phyloP scores from a whole-genome alignment of 2,329 filamentous ascomycete species.

The Nemania diffusa region DNA sequence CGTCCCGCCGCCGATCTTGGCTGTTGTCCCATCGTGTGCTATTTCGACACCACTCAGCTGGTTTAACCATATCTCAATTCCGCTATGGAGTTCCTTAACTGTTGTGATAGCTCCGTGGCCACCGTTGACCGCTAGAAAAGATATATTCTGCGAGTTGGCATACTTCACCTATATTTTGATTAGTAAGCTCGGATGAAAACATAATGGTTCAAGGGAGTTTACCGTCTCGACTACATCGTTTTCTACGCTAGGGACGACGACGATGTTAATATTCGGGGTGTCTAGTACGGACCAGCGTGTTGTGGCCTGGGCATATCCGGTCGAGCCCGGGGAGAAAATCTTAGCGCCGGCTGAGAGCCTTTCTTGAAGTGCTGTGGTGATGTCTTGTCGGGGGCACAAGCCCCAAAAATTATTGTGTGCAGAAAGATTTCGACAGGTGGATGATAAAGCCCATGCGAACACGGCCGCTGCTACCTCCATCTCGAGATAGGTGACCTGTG shows the following conservation, averaged over 20 bases:
- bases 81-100: constrained; percentile 52
- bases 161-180: constrained; percentile 48
- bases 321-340: constrained; percentile 56
- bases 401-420: neutral
- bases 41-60: constrained; percentile 52
- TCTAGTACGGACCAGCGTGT: constrained; percentile 59
- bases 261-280: constrained; percentile 56
- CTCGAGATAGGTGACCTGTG: too few relatives aligned
- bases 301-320: constrained; percentile 53
- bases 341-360: constrained; percentile 54
- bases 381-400: neutral
- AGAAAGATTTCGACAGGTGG: neutral
- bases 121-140: constrained; percentile 54
- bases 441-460: neutral
- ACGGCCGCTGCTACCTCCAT: constrained; percentile 8
- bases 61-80: constrained; percentile 55
- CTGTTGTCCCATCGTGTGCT: constrained; percentile 50
- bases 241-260: constrained; percentile 59
- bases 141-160: constrained; percentile 51
- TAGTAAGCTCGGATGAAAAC: neutral
- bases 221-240: constrained; percentile 60
- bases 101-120: constrained; percentile 54
- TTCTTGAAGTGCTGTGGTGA: constrained; percentile 1
- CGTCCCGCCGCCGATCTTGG: constrained; percentile 54
- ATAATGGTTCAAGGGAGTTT: neutral